A percentile compares a stretch with the other conserved stretches of the same genome.
phyloP scores from a whole-genome alignment of 495 filamentous ascomycete species.

The Beverwykella pulmonaria region DNA sequence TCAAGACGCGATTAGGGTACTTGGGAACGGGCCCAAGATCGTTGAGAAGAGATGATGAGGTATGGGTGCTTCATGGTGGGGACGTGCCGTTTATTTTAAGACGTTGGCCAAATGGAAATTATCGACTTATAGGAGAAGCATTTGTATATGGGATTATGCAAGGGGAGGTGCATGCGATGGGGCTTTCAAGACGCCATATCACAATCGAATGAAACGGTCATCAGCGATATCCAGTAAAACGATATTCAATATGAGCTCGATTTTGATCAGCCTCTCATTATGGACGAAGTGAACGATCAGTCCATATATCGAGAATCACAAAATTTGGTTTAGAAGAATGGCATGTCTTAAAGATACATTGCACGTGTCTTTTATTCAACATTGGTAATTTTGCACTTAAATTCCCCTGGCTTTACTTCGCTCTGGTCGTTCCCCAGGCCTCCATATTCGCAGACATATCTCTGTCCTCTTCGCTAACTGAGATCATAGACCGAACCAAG shows the following conservation, averaged over 20 bases:
- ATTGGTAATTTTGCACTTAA: too few relatives aligned
- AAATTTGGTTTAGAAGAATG: too few relatives aligned
- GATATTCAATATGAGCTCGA: too few relatives aligned
- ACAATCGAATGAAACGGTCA: conserved; percentile 16
- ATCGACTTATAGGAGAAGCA: conserved; percentile 33
- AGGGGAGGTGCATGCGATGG: conserved; percentile 22
- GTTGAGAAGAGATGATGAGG: conserved; percentile 24
- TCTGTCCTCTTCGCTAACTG: background rate
- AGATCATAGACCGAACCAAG: conserved; percentile 34
- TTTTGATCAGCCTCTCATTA: too few relatives aligned
- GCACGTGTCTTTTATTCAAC: too few relatives aligned
- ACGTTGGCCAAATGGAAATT: conserved; percentile 8
- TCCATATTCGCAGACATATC: too few relatives aligned
- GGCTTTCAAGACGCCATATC: conserved; percentile 5
- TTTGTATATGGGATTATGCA: conserved; percentile 34
- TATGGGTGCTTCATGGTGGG: conserved; percentile 26
- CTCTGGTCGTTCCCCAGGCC: too few relatives aligned
- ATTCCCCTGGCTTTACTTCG: too few relatives aligned
- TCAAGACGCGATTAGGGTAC: conserved; percentile 21
- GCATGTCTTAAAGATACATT: too few relatives aligned
- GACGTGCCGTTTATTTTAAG: conserved; percentile 26
- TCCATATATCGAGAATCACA: too few relatives aligned
- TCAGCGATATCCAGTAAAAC: too few relatives aligned
- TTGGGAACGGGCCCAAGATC: conserved; percentile 26
- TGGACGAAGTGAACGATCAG: too few relatives aligned